These are phyloP conservation scores for Penicillium nucicola DNA, from an alignment of 495 filamentous ascomycete genomes.

Conservation along the genomic window DNA sequence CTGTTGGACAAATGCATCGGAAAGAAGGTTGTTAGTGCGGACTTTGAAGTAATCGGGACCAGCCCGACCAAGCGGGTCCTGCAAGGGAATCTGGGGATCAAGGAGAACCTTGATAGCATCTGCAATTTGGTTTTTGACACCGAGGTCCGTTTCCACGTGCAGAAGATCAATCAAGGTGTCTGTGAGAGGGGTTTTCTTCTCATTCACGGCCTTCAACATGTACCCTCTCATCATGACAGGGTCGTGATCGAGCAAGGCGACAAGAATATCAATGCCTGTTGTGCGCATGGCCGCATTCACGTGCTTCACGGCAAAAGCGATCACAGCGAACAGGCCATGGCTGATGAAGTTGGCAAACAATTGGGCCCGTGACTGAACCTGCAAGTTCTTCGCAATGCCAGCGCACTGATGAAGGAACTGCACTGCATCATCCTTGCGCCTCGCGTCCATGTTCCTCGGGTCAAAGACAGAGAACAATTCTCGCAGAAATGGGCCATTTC, in stretches of 20 bases:
- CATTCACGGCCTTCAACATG: conserved; percentile 86
- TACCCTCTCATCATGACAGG: conserved; percentile 88
- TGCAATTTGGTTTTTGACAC: conserved; percentile 92
- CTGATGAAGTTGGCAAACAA: conserved; percentile 88
- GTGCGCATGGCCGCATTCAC: conserved; percentile 80
- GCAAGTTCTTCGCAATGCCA: conserved; percentile 89
- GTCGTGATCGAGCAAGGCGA: conserved; percentile 94
- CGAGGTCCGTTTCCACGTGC: conserved; percentile 85
- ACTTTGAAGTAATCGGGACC: conserved; percentile 69
- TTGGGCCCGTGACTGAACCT: conserved; percentile 71
- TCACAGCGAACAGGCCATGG: conserved; percentile 83
- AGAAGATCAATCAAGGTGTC: conserved; percentile 93
- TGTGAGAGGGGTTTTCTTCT: conserved; percentile 81
- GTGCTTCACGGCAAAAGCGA: conserved; percentile 86
- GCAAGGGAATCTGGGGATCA: conserved; percentile 66
- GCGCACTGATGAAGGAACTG: conserved; percentile 97
- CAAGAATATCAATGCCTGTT: conserved; percentile 89
- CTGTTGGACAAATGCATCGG: conserved; percentile 75
- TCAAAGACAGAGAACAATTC: conserved; percentile 91
- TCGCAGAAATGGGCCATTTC: conserved; percentile 70
- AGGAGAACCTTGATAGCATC: conserved; percentile 94
- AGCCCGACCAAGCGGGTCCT: conserved; percentile 63
- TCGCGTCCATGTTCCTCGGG: conserved; percentile 55
- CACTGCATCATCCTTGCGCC: conserved; percentile 88
- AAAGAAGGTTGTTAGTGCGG: conserved; percentile 66